These are phyloP conservation scores for Chamaecyparis obtusa DNA, from an alignment of 75 land plant species.

Conservation along the genomic window DNA sequence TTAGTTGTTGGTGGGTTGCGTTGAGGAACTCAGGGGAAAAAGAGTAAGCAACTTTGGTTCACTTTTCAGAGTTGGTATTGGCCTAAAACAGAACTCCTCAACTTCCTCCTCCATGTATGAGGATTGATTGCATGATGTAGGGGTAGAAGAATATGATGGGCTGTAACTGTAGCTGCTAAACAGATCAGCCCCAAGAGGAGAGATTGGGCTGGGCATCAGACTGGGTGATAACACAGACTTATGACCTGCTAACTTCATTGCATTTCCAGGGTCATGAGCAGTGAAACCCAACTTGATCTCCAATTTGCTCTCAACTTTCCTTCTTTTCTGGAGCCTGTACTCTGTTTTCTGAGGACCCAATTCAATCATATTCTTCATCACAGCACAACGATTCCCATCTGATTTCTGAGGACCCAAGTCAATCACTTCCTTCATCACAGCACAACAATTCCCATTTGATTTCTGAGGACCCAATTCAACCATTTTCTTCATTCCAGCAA, in stretches of 20 bases:
- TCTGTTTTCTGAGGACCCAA: slow-evolving; percentile 1
- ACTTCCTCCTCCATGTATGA: not conserved
- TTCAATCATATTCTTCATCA: not conserved
- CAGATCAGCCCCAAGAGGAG: slow-evolving; percentile 2
- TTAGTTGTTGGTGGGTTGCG: not conserved
- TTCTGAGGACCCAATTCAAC: slow-evolving; percentile 1
- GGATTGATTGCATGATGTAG: not conserved
- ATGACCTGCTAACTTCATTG: not conserved
- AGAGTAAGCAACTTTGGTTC: slow-evolving; percentile 11
- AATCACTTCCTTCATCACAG: not conserved
- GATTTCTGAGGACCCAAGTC: slow-evolving; percentile 4
- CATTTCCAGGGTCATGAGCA: not conserved
- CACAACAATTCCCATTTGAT: not conserved
- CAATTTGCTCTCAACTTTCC: not conserved
- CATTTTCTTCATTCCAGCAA: not conserved
- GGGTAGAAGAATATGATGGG: not conserved
- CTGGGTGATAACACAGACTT: not conserved
- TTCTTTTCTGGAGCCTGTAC: slow-evolving; percentile 8
- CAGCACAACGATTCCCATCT: not conserved
- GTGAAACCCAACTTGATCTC: slow-evolving; percentile 1
- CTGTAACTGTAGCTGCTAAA: not conserved
- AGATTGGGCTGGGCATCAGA: not conserved
- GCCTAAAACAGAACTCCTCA: not conserved
- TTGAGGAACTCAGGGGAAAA: not conserved
- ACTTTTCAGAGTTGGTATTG: not conserved